Conservation (phyloP, 2,329 filamentous ascomycete genomes). For the Aschersonia sp. region DNA sequence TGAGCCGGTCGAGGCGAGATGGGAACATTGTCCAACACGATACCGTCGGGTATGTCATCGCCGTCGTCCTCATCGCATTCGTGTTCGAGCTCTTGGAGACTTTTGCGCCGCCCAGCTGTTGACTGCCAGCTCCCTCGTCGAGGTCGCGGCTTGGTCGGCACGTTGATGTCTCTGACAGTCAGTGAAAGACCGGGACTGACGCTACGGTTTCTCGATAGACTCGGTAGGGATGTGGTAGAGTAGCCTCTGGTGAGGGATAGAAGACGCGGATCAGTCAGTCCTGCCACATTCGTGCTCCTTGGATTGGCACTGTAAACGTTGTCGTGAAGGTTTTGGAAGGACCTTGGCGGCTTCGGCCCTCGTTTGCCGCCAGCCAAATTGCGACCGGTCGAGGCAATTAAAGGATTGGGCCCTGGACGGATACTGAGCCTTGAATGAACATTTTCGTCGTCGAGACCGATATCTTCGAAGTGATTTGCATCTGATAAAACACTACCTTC, state of each 20-base stretch:
- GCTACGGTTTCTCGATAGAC: conserved; percentile 29
- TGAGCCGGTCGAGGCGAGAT: conserved; percentile 56
- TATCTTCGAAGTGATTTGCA: conserved; percentile 81
- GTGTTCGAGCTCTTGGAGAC: conserved; percentile 54
- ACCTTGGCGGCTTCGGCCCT: conserved; percentile 20
- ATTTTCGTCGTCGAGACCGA: conserved; percentile 59
- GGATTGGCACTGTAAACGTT: conserved; percentile 33
- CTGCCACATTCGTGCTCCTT: conserved; percentile 31
- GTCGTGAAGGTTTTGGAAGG: conserved; percentile 29
- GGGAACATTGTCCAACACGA: conserved; percentile 69
- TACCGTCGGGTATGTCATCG: conserved; percentile 65
- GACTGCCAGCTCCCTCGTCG: conserved; percentile 57
- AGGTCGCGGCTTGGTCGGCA: conserved; percentile 18
- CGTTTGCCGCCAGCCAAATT: conserved; percentile 16
- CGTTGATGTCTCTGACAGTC: conserved; percentile 26
- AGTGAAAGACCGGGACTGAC: conserved; percentile 35
- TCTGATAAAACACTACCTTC: conserved; percentile 58
- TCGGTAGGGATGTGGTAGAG: conserved; percentile 22
- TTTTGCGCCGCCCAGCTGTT: conserved; percentile 48
- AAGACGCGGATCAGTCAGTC: conserved; percentile 20
- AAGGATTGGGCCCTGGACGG: conserved; percentile 13
- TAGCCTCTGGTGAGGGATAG: conserved; percentile 12
- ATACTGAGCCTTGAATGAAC: conserved; percentile 35
- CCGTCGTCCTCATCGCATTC: conserved; percentile 67
- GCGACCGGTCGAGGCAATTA: conserved; percentile 9